phyloP scores from a whole-genome alignment of 331 rosid genomes.

The Pyracantha coccinea region DNA sequence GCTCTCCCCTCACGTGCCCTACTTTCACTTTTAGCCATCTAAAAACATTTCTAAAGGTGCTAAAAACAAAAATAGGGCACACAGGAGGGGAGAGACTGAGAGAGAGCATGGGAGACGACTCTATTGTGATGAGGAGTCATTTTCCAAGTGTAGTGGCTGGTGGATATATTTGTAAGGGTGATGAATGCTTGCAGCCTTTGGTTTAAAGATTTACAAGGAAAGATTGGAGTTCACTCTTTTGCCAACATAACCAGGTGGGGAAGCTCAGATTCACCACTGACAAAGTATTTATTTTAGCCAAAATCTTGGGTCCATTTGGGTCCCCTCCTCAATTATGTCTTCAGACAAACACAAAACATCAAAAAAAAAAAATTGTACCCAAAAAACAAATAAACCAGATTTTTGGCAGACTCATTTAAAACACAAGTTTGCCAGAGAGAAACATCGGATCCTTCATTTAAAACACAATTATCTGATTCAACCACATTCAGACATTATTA shows the following conservation, averaged over 20 bases:
- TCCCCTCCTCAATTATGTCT: constrained; percentile 22
- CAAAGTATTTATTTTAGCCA: constrained; percentile 4
- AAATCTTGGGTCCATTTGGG: constrained; percentile 24
- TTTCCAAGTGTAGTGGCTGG: neutral
- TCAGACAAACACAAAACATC: constrained; percentile 12
- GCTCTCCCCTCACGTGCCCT: too few relatives aligned
- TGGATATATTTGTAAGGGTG: constrained; percentile 6
- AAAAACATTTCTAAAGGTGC: too few relatives aligned
- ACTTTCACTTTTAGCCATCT: too few relatives aligned
- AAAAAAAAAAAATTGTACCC: constrained; percentile 12
- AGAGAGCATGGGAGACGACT: too few relatives aligned
- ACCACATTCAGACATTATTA: constrained; percentile 8
- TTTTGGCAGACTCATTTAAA: constrained; percentile 5
- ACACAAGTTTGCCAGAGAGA: neutral
- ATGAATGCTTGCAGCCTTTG: neutral
- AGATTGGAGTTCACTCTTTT: neutral
- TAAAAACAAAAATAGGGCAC: too few relatives aligned
- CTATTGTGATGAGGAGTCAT: neutral
- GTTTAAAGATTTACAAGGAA: neutral
- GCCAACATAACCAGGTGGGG: constrained; percentile 7
- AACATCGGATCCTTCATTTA: constrained; percentile 34
- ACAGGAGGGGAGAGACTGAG: too few relatives aligned
- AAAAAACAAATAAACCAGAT: constrained; percentile 13
- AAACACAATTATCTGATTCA: constrained; percentile 28
- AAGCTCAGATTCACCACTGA: constrained; percentile 16